These are phyloP conservation scores for Licmophora abbreviata DNA, from an alignment of 108 stramenopile species.

Conservation along the genomic window DNA sequence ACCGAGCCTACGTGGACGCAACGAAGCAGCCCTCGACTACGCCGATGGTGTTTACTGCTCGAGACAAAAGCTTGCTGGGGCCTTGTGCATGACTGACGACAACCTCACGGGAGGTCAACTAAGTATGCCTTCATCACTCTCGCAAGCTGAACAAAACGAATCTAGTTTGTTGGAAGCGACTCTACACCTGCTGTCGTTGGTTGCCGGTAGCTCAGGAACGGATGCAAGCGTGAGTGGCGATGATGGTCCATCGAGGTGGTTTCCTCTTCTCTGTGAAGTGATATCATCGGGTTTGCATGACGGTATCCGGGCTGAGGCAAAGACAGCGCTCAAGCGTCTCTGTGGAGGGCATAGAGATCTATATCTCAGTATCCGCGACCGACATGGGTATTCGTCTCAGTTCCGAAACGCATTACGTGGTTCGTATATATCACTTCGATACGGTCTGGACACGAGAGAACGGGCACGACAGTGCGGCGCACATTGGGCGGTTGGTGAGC, in stretches of 20 bases:
- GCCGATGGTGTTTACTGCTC: slow-evolving; percentile 28
- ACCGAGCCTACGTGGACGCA: slow-evolving; percentile 10
- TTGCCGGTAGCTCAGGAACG: slow-evolving; percentile 22
- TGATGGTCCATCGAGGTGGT: slow-evolving; percentile 42
- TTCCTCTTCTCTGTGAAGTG: slow-evolving; percentile 61
- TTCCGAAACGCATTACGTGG: slow-evolving; percentile 36
- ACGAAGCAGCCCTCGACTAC: slow-evolving; percentile 12
- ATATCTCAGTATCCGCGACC: slow-evolving; percentile 65
- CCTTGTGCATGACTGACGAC: no score
- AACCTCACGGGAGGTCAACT: no score
- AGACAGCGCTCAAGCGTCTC: slow-evolving; percentile 41
- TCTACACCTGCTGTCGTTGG: slow-evolving; percentile 34
- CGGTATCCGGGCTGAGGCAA: slow-evolving; percentile 35
- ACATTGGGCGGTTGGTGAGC: slow-evolving; percentile 30
- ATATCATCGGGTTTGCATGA: slow-evolving; percentile 27
- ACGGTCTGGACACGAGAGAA: slow-evolving; percentile 43
- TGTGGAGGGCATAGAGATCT: slow-evolving; percentile 51
- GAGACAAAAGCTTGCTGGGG: slow-evolving; percentile 13
- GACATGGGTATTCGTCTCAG: slow-evolving; percentile 58
- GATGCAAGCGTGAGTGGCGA: slow-evolving; percentile 6
- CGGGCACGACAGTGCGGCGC: slow-evolving; percentile 44
- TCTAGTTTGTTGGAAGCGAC: slow-evolving; percentile 29
- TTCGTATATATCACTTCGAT: slow-evolving; percentile 21
- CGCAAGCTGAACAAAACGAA: no score
- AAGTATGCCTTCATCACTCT: no score